A percentile compares a stretch with the other conserved stretches of the same genome.
phyloP scores from a whole-genome alignment of 2,329 filamentous ascomycete genomes.

The Fusarium sp. region DNA sequence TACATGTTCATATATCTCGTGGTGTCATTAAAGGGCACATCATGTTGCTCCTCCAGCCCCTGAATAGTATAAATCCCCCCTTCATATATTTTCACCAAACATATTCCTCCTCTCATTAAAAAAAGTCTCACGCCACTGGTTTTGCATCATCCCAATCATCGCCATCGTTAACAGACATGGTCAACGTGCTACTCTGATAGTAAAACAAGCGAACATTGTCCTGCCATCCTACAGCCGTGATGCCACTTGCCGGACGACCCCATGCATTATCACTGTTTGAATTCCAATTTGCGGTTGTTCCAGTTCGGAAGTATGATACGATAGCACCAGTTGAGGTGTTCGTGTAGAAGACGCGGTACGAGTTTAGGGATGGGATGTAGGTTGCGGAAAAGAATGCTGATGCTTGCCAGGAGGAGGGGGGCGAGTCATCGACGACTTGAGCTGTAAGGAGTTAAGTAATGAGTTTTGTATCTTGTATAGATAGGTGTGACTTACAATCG shows the following conservation, averaged over 20 bases:
- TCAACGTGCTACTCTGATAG: slow-evolving; percentile 19
- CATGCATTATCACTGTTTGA: slow-evolving; percentile 5
- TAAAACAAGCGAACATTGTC: slow-evolving; percentile 29
- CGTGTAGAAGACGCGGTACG: slow-evolving; percentile 30
- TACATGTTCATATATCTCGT: background rate
- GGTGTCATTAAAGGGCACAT: background rate
- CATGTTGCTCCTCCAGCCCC: background rate
- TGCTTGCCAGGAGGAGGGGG: slow-evolving; percentile 19
- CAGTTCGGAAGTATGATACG: slow-evolving; percentile 15
- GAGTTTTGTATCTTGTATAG: background rate
- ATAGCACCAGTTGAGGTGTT: slow-evolving; percentile 20
- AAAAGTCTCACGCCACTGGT: background rate
- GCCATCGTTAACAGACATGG: slow-evolving; percentile 14
- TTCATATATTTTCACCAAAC: background rate
- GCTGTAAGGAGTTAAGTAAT: background rate
- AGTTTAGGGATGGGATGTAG: slow-evolving; percentile 14
- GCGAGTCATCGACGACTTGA: slow-evolving; percentile 11
- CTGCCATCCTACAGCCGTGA: slow-evolving; percentile 26
- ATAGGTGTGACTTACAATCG: background rate
- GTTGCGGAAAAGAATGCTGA: slow-evolving; percentile 16
- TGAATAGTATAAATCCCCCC: background rate
- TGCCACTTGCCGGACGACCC: slow-evolving; percentile 24
- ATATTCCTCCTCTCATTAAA: background rate
- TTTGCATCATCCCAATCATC: slow-evolving; percentile 8
- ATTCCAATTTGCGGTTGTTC: background rate